Percentiles rank a stretch among this genome's conserved stretches.
Evolutionary conservation across 179 eudicot genomes (phyloP).

Genomic region (Carnegiea gigantea): DNA sequence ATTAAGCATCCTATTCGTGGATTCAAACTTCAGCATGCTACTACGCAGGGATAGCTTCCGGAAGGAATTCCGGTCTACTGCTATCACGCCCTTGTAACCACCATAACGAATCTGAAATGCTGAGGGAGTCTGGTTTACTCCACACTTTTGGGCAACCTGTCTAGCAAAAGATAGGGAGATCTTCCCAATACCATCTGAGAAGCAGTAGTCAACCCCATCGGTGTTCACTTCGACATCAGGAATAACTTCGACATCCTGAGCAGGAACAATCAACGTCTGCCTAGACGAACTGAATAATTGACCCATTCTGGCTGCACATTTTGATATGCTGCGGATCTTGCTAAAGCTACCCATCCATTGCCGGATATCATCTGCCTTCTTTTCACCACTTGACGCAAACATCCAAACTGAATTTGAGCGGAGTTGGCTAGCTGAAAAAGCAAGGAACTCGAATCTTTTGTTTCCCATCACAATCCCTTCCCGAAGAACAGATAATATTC

Average conservation of each 20-base stretch:
- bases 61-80: conserved; percentile 77
- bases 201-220: conserved; percentile 80
- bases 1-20: conserved; percentile 84
- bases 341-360: conserved; percentile 97
- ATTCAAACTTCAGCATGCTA: conserved; percentile 96
- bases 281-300: conserved; percentile 83
- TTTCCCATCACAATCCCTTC: conserved; percentile 75
- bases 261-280: conserved; percentile 66
- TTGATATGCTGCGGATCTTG: conserved; percentile 87
- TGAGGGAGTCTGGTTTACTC: conserved; percentile 57
- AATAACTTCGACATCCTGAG: conserved; percentile 67
- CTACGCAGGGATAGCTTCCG: conserved; percentile 74
- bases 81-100: conserved; percentile 95
- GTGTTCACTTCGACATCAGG: conserved; percentile 67
- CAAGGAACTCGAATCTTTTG: conserved; percentile 74
- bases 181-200: conserved; percentile 97
- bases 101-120: conserved; percentile 96
- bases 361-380: conserved; percentile 74
- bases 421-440: conserved; percentile 95
- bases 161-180: conserved; percentile 78
- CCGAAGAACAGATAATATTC: conserved; percentile 64
- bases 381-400: conserved; percentile 91
- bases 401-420: conserved; percentile 96
- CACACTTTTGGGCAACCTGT: conserved; percentile 70
- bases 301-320: conserved; percentile 99